Evolutionary conservation across 2,329 filamentous ascomycete species (phyloP).

Genomic region (Moelleriella libera): DNA sequence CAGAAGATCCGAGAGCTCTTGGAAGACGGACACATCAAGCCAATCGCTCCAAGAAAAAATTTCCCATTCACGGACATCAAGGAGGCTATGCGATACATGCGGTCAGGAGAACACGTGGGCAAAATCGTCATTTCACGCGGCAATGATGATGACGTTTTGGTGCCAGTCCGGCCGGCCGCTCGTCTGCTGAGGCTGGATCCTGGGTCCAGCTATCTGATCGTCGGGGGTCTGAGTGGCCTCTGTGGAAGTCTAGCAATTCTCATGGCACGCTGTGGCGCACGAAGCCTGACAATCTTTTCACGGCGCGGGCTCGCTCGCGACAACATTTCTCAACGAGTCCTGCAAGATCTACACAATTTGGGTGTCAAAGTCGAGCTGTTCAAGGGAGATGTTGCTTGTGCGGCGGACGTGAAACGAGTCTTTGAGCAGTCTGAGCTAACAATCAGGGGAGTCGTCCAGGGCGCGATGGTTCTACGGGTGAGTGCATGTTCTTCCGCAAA

Average conservation of each 20-base stretch:
- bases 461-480: too few relatives aligned
- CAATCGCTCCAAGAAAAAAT: background rate
- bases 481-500: too few relatives aligned
- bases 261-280: background rate
- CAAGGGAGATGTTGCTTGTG: background rate
- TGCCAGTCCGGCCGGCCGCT: background rate
- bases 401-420: too few relatives aligned
- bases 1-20: background rate
- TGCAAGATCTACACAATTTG: background rate
- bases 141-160: background rate
- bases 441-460: too few relatives aligned
- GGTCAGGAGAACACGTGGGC: constrained; percentile 20
- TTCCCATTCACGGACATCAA: constrained; percentile 10
- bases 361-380: background rate
- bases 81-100: constrained; percentile 21
- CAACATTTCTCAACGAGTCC: constrained; percentile 8
- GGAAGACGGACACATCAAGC: background rate
- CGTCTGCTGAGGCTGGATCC: background rate
- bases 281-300: background rate
- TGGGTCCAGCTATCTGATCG: background rate
- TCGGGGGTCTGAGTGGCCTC: background rate
- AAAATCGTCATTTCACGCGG: constrained; percentile 18
- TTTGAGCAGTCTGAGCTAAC: too few relatives aligned
- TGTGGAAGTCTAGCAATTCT: background rate
- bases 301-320: background rate